These are phyloP conservation scores for Acacia concinna DNA, from an alignment of 331 rosid species.

Conservation along the genomic window DNA sequence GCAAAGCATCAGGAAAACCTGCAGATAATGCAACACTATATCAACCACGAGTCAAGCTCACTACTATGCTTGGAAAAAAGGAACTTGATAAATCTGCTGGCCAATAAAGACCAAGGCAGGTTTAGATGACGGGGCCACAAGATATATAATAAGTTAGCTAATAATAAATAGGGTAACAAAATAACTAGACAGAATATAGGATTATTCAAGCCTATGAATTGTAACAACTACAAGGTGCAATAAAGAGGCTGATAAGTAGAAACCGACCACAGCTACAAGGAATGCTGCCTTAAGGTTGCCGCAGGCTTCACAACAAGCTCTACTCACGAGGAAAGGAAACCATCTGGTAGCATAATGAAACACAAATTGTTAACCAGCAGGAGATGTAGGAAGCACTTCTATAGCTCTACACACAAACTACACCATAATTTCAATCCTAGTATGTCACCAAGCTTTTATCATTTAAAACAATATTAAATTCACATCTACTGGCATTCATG, in stretches of 20 bases:
- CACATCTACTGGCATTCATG: constrained; percentile 2
- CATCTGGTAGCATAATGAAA: constrained; percentile 58
- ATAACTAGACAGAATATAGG: constrained; percentile 13
- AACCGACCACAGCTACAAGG: constrained; percentile 94
- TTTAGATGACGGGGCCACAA: not conserved
- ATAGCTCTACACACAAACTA: not conserved
- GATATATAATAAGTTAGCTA: not conserved
- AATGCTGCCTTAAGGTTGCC: constrained; percentile 99
- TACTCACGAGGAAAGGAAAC: constrained; percentile 87
- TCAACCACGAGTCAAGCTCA: constrained; percentile 6
- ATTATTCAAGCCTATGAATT: constrained; percentile 15
- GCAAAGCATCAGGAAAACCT: constrained; percentile 83
- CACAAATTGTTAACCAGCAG: constrained; percentile 28
- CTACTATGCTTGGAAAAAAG: constrained; percentile 4
- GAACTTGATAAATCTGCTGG: constrained; percentile 16
- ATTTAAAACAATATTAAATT: constrained; percentile 9
- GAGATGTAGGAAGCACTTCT: constrained; percentile 15
- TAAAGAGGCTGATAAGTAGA: constrained; percentile 10
- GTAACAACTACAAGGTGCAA: constrained; percentile 7
- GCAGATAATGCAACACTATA: constrained; percentile 35
- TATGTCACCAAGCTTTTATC: not conserved
- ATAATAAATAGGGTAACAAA: not conserved
- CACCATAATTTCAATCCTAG: not conserved
- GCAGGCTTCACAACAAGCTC: constrained; percentile 98
- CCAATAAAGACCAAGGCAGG: constrained; percentile 2